A percentile compares a stretch with the other conserved stretches of the same genome.
Evolutionary conservation across 768 basidiomycete genomes (phyloP).

Genomic region (Candolleomyces eurysporus): DNA sequence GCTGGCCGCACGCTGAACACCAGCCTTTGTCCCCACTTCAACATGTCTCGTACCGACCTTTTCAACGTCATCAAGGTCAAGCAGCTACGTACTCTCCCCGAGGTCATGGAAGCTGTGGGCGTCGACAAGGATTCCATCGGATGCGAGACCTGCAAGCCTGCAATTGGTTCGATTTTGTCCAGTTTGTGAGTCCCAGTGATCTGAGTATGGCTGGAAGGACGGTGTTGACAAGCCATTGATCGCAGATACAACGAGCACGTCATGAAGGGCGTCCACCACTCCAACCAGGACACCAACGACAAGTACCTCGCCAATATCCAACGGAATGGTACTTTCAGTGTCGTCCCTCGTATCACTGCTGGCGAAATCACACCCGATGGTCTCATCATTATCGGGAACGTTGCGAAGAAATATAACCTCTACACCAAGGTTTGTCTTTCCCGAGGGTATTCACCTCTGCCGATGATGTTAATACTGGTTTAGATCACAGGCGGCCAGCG

Average conservation of each 20-base stretch:
- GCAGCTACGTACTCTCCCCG: constrained; percentile 51
- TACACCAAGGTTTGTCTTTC: constrained; percentile 50
- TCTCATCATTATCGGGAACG: constrained; percentile 59
- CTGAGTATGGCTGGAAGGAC: neutral
- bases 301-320: constrained; percentile 72
- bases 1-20: constrained; percentile 57
- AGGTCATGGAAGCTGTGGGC: constrained; percentile 52
- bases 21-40: constrained; percentile 65
- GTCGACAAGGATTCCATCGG: constrained; percentile 50
- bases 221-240: too few species aligned
- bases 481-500: constrained; percentile 44
- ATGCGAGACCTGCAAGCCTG: constrained; percentile 75
- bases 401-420: constrained; percentile 64
- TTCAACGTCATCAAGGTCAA: constrained; percentile 67
- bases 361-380: constrained; percentile 71
- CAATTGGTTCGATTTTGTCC: constrained; percentile 52
- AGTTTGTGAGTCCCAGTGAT: constrained; percentile 27
- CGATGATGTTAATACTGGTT: neutral
- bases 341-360: constrained; percentile 68
- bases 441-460: too few species aligned
- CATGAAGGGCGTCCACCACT: constrained; percentile 59
- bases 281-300: constrained; percentile 75
- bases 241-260: constrained; percentile 59
- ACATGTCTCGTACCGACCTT: constrained; percentile 61
- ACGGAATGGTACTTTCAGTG: constrained; percentile 67